Base-by-base conservation (phyloP, 2,329 filamentous ascomycete genomes). In the Helotiales sp. region DNA sequence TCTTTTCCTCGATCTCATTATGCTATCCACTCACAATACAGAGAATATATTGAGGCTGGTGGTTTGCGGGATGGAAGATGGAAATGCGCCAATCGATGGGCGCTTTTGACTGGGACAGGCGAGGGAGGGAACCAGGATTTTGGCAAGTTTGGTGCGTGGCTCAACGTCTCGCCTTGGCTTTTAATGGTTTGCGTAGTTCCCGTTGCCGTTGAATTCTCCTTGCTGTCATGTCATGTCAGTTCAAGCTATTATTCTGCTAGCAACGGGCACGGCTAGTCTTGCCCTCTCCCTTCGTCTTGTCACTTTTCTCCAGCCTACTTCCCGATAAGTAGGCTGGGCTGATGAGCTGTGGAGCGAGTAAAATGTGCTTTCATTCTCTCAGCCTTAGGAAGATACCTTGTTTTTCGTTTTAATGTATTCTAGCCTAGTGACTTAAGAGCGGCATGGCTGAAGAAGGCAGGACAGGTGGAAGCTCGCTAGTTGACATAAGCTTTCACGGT, bases 1-100 rank as follows among this genome's bases (percentile, higher is more conserved):
- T 49, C 45, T 69, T 67, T 63, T 69, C 57, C 59, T 64, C 37
- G n/a, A 59, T 63, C 49, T 69, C 63, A 32, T 28, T 13, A 52
- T 6, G 7, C 20, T 17, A 43, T 43, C 40, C 40, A 45, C 3
- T 45, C 5, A 20, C 6, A 20, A 6, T 2, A 2, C 6, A 8
- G 40, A 6, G 7, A 6, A 20, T 20, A 45, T 45, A 45, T 45
- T 45, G 13, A 6, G 40, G 40, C 40, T 45, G 40, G 40, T 45
- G 40, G 20, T 8, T 3, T 20, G 13, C 40, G 40, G 40, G 40
- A 45, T n/a, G 40, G 40, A 6, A 20, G 37, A 43, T n/a, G n/a
- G n/a, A n/a, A n/a, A n/a, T n/a, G n/a, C n/a, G n/a, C n/a, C n/a
- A n/a, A n/a, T n/a, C n/a, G n/a, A n/a, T n/a, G n/a, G n/a, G n/a